Base-by-base conservation (phyloP, 495 filamentous ascomycete species). In the Sabuloglossum arenarium region DNA sequence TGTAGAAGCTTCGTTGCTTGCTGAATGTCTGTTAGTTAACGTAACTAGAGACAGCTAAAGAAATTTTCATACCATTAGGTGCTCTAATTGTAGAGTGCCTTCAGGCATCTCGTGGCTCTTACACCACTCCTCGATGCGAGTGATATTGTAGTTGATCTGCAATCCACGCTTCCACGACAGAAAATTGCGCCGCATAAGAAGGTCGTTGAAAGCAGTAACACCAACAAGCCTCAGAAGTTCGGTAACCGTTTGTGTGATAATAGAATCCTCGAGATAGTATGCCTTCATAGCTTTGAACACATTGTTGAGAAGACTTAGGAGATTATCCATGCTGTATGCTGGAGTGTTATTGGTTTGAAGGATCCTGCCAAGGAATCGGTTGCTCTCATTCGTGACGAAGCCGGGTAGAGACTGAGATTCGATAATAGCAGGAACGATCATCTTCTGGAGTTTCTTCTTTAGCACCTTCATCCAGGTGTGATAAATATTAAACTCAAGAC, bases 391-490 rank as follows among this genome's bases (percentile, higher is more conserved):
- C 55, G 91, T 99, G 53, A 97, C 91, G 67, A 99, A 99, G 59
- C 91, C 91, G 21, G 91, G 91, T 55, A 99, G 80, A 9, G 90
- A 96, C 66, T 99, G 91, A 25, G 90, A 96, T 69, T 99, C 91
- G 64, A 99, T 97, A 65, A 99, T 97, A 42, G 91, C 91, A 0
- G 91, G 91, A 27, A 99, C 91, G 63, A 99, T 94, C 91, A 99
- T 99, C 75, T 97, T 97, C 62, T 86, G 85, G 50, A 99, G 75
- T 69, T 93, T 94, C 76, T 94, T 94, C 75, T 99, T 99, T 63
- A 99, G 75, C 45, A 95, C 88, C 74, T 99, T 99, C 91, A 99
- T 99, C 91, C 91, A 99, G 11, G 91, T 99, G 69, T 99, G 93
- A 69, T 99, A 99, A 65, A 99, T 97, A 73, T 99, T 99, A 77